These are phyloP conservation scores for Piromyces finnis DNA, from an alignment of 192 early-diverging fungal genomes.

Conservation along the genomic window DNA sequence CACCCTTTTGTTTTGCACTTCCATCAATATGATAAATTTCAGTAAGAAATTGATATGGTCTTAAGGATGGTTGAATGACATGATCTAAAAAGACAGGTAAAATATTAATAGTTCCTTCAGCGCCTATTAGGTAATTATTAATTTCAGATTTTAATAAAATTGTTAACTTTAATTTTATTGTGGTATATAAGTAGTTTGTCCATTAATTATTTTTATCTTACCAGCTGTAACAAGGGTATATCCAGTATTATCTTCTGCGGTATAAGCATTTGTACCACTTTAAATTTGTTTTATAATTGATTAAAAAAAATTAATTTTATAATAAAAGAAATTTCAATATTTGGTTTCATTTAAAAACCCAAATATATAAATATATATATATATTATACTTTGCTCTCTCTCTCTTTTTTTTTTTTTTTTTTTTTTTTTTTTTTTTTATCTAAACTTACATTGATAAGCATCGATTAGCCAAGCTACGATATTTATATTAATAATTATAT, in stretches of 20 bases:
- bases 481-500: neutral
- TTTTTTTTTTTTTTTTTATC: conserved; percentile 18
- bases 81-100: conserved; percentile 69
- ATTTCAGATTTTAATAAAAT: too few species aligned
- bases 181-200: too few species aligned
- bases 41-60: conserved; percentile 15
- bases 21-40: conserved; percentile 66
- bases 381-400: too few species aligned
- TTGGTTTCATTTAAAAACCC: too few species aligned
- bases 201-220: neutral
- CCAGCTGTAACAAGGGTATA: conserved; percentile 42
- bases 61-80: conserved; percentile 51
- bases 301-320: too few species aligned
- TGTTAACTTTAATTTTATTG: too few species aligned
- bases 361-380: neutral
- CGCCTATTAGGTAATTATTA: conserved; percentile 16
- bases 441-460: conserved; percentile 28
- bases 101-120: conserved; percentile 48
- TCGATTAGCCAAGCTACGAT: conserved; percentile 33
- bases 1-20: conserved; percentile 51
- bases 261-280: conserved; percentile 12
- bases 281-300: neutral
- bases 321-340: too few species aligned
- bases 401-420: too few species aligned
- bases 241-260: conserved; percentile 37